These are phyloP conservation scores for Mortierella sp. DNA, from an alignment of 371 early-diverging fungal species.

Conservation along the genomic window DNA sequence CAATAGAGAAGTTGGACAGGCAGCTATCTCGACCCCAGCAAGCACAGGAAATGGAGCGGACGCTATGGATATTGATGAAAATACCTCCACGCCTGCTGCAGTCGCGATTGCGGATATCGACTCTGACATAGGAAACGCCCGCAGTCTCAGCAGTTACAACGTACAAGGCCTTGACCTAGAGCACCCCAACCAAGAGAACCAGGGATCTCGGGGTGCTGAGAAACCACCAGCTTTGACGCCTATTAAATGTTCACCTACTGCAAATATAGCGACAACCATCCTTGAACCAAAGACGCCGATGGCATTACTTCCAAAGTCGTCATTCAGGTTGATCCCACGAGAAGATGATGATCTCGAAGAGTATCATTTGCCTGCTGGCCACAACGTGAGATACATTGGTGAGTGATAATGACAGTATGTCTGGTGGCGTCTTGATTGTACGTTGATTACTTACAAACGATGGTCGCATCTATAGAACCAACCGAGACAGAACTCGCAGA, in stretches of 20 bases:
- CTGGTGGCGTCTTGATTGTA: neutral
- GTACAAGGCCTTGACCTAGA: neutral
- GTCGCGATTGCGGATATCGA: neutral
- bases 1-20: neutral
- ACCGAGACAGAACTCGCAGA: slow-evolving; percentile 84
- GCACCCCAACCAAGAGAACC: neutral
- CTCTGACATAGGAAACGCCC: neutral
- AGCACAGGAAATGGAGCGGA: neutral
- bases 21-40: neutral
- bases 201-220: neutral
- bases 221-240: neutral
- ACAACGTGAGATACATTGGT: slow-evolving; percentile 43
- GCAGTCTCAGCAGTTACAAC: too few relatives aligned
- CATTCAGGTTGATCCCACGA: slow-evolving; percentile 56
- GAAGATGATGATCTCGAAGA: slow-evolving; percentile 51
- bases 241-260: neutral
- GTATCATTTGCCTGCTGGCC: slow-evolving; percentile 39
- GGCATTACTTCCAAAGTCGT: slow-evolving; percentile 58
- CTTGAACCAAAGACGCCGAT: slow-evolving; percentile 48
- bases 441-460: neutral
- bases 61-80: slow-evolving; percentile 4
- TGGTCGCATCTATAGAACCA: slow-evolving; percentile 68
- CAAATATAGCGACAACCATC: neutral
- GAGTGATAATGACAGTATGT: neutral
- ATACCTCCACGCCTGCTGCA: neutral